phyloP scores from a whole-genome alignment of 768 basidiomycete species.

The Podaxis mareebaensis region DNA sequence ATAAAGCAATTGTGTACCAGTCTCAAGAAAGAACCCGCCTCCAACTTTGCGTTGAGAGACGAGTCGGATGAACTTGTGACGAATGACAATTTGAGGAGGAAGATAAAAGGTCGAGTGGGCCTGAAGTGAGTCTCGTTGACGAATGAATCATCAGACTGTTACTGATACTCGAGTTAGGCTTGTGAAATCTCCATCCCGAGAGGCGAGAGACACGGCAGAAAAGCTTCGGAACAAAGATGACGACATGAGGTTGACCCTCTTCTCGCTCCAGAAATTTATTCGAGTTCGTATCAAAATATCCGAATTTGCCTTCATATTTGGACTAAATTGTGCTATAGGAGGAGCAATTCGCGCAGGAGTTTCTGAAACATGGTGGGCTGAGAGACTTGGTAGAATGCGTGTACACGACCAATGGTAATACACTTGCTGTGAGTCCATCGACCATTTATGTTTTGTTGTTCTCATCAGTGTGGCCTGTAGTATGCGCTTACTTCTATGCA shows the following conservation, averaged over 20 bases:
- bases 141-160: not conserved
- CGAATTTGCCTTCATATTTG: not conserved
- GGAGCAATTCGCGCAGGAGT: constrained; percentile 80
- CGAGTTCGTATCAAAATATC: constrained; percentile 41
- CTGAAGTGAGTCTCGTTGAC: constrained; percentile 59
- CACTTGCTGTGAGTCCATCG: constrained; percentile 65
- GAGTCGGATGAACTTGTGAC: constrained; percentile 84
- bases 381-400: constrained; percentile 72
- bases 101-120: constrained; percentile 76
- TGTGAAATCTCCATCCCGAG: constrained; percentile 76
- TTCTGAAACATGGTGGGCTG: constrained; percentile 73
- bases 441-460: constrained; percentile 7
- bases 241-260: constrained; percentile 66
- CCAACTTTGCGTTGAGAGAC: constrained; percentile 77
- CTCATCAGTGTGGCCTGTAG: constrained; percentile 36
- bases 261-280: constrained; percentile 79
- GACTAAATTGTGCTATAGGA: constrained; percentile 48
- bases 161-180: constrained; percentile 45
- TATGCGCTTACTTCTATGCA: constrained; percentile 86
- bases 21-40: constrained; percentile 71
- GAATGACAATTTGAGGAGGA: constrained; percentile 81
- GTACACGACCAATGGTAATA: constrained; percentile 70
- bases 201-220: constrained; percentile 74
- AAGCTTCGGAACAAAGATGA: constrained; percentile 65
- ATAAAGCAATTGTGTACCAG: constrained; percentile 81